Evolutionary conservation across 345 rosid genomes (phyloP), one percentile per base, ranked within the genome.

Genomic region (Hypericum androsaemum): DNA sequence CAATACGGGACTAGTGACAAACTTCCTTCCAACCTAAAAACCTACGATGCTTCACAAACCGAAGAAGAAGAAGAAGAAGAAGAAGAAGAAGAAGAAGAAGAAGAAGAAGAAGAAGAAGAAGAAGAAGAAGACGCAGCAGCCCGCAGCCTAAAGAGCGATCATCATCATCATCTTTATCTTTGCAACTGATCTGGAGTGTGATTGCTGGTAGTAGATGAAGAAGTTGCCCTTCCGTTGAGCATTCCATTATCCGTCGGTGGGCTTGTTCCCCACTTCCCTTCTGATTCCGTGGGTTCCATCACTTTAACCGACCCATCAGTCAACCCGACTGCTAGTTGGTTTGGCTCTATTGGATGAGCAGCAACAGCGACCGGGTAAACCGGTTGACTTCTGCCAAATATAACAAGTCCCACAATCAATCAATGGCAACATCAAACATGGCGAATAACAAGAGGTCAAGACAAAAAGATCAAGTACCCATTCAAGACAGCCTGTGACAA

Each of bases 281-380:
- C 77, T 7, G 44, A 53, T 43, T 66, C 79, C 11, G 61, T 54
- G 6, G 89, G 85, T 74, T 82, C 87, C 13, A 80, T 48, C 14
- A 82, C 83, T 0, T 76, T 65, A 5, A 86, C 87, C 6, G 67
- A 52, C 49, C 87, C 89, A 28, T 86, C 83, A 10, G 73, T 86
- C 61, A 86, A 65, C 43, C 95, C 89, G 0, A 74, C 69, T 1
- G 87, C 77, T 7, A 86, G 67, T 74, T 86, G 89, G 66, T 71
- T 76, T 2, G 74, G 71, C 56, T 78, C 83, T 8, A 73, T 66
- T 6, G 87, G 89, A 61, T 86, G 87, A 36, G 85, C 74, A 0
- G 82, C 81, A 51, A 86, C 60, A 22, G 80, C 85, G 45, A 68
- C 39, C 0, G 89, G 82, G 52, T 74, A 72, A 6, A 43, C 50